Conservation (phyloP, 306 rosid species). For the Lagenaria siceraria region DNA sequence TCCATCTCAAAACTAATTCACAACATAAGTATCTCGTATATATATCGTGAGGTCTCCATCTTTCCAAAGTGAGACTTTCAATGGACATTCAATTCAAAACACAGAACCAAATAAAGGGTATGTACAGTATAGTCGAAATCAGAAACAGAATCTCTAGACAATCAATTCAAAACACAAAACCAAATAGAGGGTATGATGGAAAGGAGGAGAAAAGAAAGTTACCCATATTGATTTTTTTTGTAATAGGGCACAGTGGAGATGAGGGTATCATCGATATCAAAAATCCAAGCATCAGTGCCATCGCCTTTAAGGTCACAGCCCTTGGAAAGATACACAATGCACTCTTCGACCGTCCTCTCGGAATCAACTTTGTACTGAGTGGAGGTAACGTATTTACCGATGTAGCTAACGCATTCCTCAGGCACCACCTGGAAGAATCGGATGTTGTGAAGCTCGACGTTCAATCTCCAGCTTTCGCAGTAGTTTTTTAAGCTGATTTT, state of each 20-base stretch:
- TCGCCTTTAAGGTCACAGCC: constrained; percentile 36
- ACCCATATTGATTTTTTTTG: constrained; percentile 39
- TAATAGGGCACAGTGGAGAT: constrained; percentile 44
- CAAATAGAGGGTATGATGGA: background rate
- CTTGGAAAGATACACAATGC: constrained; percentile 35
- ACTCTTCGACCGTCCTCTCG: constrained; percentile 29
- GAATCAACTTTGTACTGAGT: constrained; percentile 47
- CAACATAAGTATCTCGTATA: no score
- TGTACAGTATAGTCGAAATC: background rate
- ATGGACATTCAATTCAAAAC: background rate
- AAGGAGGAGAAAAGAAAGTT: background rate
- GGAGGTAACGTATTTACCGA: constrained; percentile 36
- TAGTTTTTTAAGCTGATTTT: constrained; percentile 43
- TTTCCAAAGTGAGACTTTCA: no score
- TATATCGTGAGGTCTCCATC: no score
- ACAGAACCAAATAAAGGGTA: background rate
- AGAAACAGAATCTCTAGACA: background rate
- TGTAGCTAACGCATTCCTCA: constrained; percentile 35
- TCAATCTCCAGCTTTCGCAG: constrained; percentile 61
- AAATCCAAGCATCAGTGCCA: constrained; percentile 60
- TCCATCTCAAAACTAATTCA: no score
- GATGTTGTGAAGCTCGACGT: constrained; percentile 58
- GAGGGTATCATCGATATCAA: constrained; percentile 57
- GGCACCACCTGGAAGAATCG: constrained; percentile 46
- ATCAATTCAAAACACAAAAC: background rate